phyloP scores from a whole-genome alignment of 2,329 filamentous ascomycete genomes.

The Alternaria consortialis region DNA sequence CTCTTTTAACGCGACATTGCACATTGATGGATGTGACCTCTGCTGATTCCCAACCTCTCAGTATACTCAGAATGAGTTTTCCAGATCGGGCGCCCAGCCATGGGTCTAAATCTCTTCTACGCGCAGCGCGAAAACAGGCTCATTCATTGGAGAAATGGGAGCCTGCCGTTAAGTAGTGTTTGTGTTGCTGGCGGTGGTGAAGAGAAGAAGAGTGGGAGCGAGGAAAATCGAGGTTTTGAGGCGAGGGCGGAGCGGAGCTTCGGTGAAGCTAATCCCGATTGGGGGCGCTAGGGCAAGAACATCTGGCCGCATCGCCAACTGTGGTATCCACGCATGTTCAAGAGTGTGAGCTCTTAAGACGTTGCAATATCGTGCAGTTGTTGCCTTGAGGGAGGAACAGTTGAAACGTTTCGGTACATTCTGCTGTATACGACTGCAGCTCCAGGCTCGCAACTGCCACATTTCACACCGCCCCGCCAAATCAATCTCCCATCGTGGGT shows the following conservation, averaged over 20 bases:
- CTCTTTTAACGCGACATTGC: neutral
- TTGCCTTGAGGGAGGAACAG: slow-evolving; percentile 19
- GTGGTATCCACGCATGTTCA: slow-evolving; percentile 16
- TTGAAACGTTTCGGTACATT: slow-evolving; percentile 14
- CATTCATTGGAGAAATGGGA: slow-evolving; percentile 57
- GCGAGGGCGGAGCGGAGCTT: slow-evolving; percentile 19
- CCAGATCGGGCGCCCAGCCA: slow-evolving; percentile 77
- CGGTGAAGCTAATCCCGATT: slow-evolving; percentile 32
- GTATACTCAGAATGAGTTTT: slow-evolving; percentile 69
- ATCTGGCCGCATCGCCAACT: slow-evolving; percentile 24
- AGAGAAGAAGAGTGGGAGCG: slow-evolving; percentile 53
- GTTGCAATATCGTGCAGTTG: slow-evolving; percentile 29
- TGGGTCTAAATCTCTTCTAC: slow-evolving; percentile 68
- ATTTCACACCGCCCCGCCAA: slow-evolving; percentile 37
- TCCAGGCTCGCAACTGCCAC: slow-evolving; percentile 13
- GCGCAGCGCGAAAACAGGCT: slow-evolving; percentile 74
- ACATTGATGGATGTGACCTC: slow-evolving; percentile 65
- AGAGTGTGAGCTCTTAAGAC: slow-evolving; percentile 32
- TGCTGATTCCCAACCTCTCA: slow-evolving; percentile 77
- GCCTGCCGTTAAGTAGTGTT: slow-evolving; percentile 68
- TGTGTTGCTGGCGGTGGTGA: slow-evolving; percentile 63
- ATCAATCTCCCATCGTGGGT: slow-evolving; percentile 38
- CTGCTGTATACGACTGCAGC: slow-evolving; percentile 11
- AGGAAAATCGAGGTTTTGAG: slow-evolving; percentile 48
- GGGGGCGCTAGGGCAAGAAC: slow-evolving; percentile 24